Conservation (phyloP, 2,329 filamentous ascomycete species). For the Endoconidiophora laricicola region DNA sequence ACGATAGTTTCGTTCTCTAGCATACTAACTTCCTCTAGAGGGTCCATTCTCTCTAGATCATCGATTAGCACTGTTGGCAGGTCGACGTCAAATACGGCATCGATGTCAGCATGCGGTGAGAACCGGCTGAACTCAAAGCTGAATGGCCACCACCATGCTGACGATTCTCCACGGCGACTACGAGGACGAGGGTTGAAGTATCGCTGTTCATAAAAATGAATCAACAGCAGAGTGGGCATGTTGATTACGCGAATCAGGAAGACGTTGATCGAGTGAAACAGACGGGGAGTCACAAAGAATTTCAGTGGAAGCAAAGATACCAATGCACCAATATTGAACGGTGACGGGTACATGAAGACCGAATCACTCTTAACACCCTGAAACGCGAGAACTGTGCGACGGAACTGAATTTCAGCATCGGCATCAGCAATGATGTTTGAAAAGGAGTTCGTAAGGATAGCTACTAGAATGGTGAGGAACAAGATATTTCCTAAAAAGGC, state of each 20-base stretch:
- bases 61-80: slow-evolving; percentile 29
- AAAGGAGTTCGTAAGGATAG: slow-evolving; percentile 58
- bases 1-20: slow-evolving; percentile 21
- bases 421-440: slow-evolving; percentile 53
- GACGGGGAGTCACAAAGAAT: slow-evolving; percentile 40
- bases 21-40: slow-evolving; percentile 20
- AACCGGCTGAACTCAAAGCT: slow-evolving; percentile 30
- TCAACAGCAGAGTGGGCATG: slow-evolving; percentile 42
- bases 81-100: slow-evolving; percentile 42
- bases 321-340: slow-evolving; percentile 53
- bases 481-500: slow-evolving; percentile 60
- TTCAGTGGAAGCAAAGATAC: slow-evolving; percentile 48
- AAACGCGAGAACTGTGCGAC: slow-evolving; percentile 54
- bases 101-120: slow-evolving; percentile 42
- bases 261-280: slow-evolving; percentile 59
- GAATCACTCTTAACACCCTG: slow-evolving; percentile 59
- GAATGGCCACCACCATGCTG: slow-evolving; percentile 13
- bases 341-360: slow-evolving; percentile 52
- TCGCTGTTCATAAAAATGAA: slow-evolving; percentile 44
- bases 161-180: not conserved
- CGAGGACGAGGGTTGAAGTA: slow-evolving; percentile 21
- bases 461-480: slow-evolving; percentile 58
- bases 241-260: slow-evolving; percentile 46
- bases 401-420: slow-evolving; percentile 54
- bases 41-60: slow-evolving; percentile 21